These are phyloP conservation scores for Calonectria multiphialidica DNA, from an alignment of 2,329 filamentous ascomycete genomes.

Conservation along the genomic window DNA sequence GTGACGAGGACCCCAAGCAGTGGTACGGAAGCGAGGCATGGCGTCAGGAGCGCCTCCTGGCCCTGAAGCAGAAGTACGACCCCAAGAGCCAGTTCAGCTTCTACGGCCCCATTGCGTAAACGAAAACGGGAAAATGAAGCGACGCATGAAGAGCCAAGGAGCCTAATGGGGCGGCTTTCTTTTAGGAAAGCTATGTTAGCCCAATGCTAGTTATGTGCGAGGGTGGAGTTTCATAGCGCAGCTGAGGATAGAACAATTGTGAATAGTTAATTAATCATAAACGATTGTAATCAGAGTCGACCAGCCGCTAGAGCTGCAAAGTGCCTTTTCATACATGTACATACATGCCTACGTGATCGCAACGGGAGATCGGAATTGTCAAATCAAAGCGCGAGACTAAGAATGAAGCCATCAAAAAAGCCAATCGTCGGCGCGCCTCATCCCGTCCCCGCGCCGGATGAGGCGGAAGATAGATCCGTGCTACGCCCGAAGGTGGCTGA, in stretches of 20 bases:
- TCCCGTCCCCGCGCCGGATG: not conserved
- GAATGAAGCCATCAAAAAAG: not conserved
- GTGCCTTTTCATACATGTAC: too few species aligned
- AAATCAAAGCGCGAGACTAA: not conserved
- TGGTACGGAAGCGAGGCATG: conserved; percentile 64
- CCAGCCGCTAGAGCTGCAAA: too few species aligned
- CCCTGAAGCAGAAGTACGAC: conserved; percentile 63
- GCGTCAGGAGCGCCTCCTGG: conserved; percentile 58
- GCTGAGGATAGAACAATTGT: not conserved
- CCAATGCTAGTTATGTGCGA: not conserved
- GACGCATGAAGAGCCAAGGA: not conserved
- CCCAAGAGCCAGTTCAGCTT: conserved; percentile 58
- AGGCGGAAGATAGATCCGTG: conserved; percentile 3
- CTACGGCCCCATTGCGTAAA: conserved; percentile 51
- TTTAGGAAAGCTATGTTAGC: not conserved
- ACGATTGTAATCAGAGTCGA: not conserved
- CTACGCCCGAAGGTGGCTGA: not conserved
- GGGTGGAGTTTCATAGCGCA: not conserved
- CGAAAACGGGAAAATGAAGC: not conserved
- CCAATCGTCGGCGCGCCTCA: not conserved
- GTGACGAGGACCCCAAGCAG: conserved; percentile 54
- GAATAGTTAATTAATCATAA: not conserved
- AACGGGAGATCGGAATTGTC: not conserved
- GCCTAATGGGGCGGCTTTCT: not conserved
- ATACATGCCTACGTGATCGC: not conserved